Percentiles rank a stretch among this genome's conserved stretches.
These are phyloP conservation scores for Teratosphaeria zuluensis DNA, from an alignment of 2,329 filamentous ascomycete species.

Conservation along the genomic window DNA sequence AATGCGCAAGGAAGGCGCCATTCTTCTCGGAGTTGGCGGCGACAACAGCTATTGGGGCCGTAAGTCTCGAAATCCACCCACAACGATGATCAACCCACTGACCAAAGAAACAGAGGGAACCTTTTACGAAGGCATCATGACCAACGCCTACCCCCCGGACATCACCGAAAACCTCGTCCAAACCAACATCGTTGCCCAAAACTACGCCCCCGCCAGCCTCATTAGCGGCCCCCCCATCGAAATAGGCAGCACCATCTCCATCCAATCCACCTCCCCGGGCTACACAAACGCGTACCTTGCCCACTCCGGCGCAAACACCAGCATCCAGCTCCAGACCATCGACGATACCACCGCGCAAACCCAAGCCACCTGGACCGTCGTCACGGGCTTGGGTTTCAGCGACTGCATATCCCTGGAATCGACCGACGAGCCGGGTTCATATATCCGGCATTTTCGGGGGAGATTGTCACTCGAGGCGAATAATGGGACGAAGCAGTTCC, in stretches of 20 bases:
- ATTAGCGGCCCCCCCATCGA: conserved; percentile 40
- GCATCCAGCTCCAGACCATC: conserved; percentile 44
- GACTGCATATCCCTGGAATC: conserved; percentile 55
- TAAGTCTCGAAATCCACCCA: not conserved
- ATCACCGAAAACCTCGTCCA: conserved; percentile 40
- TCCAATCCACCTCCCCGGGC: conserved; percentile 46
- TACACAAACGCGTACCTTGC: conserved; percentile 47
- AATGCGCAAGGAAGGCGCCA: conserved; percentile 56
- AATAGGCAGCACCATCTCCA: conserved; percentile 42
- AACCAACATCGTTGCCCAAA: conserved; percentile 38
- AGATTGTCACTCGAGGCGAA: conserved; percentile 40
- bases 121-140: conserved; percentile 54
- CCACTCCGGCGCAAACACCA: conserved; percentile 47
- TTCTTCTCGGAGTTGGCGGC: conserved; percentile 61
- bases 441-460: conserved; percentile 48
- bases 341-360: conserved; percentile 41
- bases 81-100: not conserved
- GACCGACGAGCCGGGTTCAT: conserved; percentile 47
- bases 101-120: conserved; percentile 35
- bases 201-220: conserved; percentile 42
- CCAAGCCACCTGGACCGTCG: conserved; percentile 45
- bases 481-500: conserved; percentile 47
- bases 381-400: conserved; percentile 45
- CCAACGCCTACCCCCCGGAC: conserved; percentile 51
- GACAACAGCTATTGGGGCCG: conserved; percentile 49